Percentiles rank a stretch among this genome's conserved stretches.
Evolutionary conservation across 306 rosid genomes (phyloP).

Genomic region (Trifolium fragiferum): DNA sequence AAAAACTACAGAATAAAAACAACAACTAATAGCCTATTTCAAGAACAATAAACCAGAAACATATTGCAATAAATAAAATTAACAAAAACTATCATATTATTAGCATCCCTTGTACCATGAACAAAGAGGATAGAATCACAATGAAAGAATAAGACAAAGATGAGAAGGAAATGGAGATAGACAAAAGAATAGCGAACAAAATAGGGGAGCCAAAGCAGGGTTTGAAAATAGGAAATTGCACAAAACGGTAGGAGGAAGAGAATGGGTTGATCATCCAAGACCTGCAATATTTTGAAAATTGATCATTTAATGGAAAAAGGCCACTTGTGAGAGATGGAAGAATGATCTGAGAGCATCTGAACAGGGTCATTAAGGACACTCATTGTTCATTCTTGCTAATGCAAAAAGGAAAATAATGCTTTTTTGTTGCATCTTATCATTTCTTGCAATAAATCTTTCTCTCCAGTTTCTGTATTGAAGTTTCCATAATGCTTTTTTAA

Average conservation of each 20-base stretch:
- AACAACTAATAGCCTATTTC: not conserved
- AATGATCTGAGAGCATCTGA: not conserved
- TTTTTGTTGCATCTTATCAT: constrained; percentile 32
- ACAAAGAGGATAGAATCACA: not conserved
- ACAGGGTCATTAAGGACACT: not conserved
- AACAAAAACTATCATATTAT: constrained; percentile 8
- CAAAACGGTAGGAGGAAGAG: constrained; percentile 4
- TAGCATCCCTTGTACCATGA: constrained; percentile 1
- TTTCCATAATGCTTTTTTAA: constrained; percentile 36
- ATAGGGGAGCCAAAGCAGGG: not conserved
- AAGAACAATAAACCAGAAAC: not conserved
- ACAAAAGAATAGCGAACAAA: not conserved
- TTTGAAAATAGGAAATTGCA: constrained; percentile 12
- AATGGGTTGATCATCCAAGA: not conserved
- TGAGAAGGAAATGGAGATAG: constrained; percentile 16
- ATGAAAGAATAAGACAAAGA: not conserved
- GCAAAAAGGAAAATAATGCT: constrained; percentile 12
- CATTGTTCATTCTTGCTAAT: constrained; percentile 24
- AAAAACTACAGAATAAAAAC: not conserved
- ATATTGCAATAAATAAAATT: constrained; percentile 5
- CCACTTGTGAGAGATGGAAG: not conserved
- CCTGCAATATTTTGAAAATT: not conserved
- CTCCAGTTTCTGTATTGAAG: constrained; percentile 29
- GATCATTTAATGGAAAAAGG: not conserved
- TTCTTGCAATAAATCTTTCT: constrained; percentile 32